Base-by-base conservation (phyloP, 1,139 yeast genomes). In the Suhomyces maxii region DNA sequence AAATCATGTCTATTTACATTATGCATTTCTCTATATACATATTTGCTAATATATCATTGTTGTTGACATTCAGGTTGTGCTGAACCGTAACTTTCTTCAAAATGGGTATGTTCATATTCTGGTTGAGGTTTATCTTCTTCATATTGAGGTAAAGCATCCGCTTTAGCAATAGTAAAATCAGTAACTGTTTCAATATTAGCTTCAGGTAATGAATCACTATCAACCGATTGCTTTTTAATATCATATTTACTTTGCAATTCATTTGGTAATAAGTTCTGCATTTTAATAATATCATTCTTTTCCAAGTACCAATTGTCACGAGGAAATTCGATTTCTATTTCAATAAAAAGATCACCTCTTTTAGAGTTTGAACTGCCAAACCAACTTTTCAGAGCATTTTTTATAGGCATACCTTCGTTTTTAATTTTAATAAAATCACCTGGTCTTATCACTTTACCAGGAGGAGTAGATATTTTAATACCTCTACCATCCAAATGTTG, bases 341-440 rank as follows among this genome's bases (percentile, higher is more conserved):
- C 80, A 18, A 93, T 72, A 56, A 84, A 91, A 56, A 93, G 67
- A 62, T 89, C 90, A 26, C 98, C 98, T 41, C 76, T 73, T 14
- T 66, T 59, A 40, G 59, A 39, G 3, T 46, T 45, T 2, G 59
- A 49, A 1, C 62, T 54, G 11, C 64, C 59, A 44, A 71, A 70
- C 78, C 79, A 73, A 11, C 64, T 54, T 3, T 61, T 61, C 9
- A 68, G 55, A 23, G 67, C 67, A 9, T 56, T 50, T 48, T 71
- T 69, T 6, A 79, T 59, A 0, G 97, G 97, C 95, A 95, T 89
- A 1, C 99, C 99, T 64, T 91, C 97, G 38, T 82, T 80, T 35
- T 75, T 67, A 14, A 93, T 73, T 52, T 83, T 77, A 34, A 93
- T 66, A 49, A 73, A 77, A 51, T 88, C 88, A 12, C 88, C 86